Conservation (phyloP, 805 yeast genomes). For the Torulaspora quercuum region DNA sequence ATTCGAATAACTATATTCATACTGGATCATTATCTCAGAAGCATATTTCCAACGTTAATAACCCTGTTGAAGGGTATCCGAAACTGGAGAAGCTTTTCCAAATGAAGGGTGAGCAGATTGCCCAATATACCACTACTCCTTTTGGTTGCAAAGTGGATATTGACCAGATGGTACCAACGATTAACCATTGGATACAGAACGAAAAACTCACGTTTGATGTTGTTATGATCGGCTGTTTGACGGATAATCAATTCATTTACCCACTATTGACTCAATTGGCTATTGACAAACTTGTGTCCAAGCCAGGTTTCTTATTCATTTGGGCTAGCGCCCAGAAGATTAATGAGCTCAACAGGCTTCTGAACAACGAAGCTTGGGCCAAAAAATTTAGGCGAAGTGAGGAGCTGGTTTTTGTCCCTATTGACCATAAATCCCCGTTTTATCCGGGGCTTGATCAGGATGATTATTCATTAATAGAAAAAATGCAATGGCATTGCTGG, state of each 20-base stretch:
- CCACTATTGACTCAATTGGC: slow-evolving; percentile 66
- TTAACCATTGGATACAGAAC: slow-evolving; percentile 58
- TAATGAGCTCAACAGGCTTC: slow-evolving; percentile 54
- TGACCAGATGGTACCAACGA: slow-evolving; percentile 51
- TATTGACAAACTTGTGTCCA: slow-evolving; percentile 66
- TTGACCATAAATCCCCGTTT: slow-evolving; percentile 59
- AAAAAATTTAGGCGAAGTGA: slow-evolving; percentile 82
- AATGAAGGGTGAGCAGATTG: slow-evolving; percentile 58
- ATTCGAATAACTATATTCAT: slow-evolving; percentile 64
- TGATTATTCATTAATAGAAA: slow-evolving; percentile 52
- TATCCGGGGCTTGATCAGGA: slow-evolving; percentile 56
- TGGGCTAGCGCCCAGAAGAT: slow-evolving; percentile 84
- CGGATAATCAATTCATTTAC: slow-evolving; percentile 65
- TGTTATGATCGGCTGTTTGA: slow-evolving; percentile 84
- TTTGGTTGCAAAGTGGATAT: slow-evolving; percentile 58
- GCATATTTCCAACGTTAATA: slow-evolving; percentile 60
- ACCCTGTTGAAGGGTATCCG: slow-evolving; percentile 82
- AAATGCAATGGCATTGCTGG: slow-evolving; percentile 95
- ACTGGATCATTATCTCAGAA: slow-evolving; percentile 59
- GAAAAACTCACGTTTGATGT: slow-evolving; percentile 74
- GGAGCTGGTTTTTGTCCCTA: slow-evolving; percentile 78
- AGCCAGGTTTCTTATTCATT: slow-evolving; percentile 80
- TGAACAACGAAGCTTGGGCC: slow-evolving; percentile 53
- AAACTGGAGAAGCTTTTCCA: slow-evolving; percentile 65
- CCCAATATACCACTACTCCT: slow-evolving; percentile 53